Evolutionary conservation across 2,329 filamentous ascomycete species (phyloP).

Genomic region (Tolypocladium sp.): DNA sequence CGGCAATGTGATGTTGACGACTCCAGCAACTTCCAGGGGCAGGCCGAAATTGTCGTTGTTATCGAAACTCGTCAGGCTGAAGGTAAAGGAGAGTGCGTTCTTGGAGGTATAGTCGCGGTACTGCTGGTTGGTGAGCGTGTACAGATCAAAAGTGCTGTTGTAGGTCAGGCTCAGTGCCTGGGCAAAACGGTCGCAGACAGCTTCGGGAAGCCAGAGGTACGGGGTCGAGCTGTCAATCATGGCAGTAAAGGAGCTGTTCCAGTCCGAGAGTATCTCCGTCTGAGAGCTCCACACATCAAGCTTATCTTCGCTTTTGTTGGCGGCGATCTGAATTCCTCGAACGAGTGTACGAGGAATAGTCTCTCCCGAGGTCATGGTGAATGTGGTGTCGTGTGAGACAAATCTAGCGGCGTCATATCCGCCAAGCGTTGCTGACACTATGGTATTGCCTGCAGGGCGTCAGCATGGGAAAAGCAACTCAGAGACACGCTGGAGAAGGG

Average conservation of each 20-base stretch:
- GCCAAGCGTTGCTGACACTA: slow-evolving; percentile 56
- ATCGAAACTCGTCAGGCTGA: slow-evolving; percentile 46
- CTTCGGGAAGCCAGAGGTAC: slow-evolving; percentile 52
- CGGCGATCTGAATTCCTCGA: slow-evolving; percentile 41
- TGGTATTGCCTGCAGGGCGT: slow-evolving; percentile 22
- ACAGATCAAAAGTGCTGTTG: slow-evolving; percentile 54
- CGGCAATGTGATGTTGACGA: slow-evolving; percentile 49
- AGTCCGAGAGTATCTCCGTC: slow-evolving; percentile 28
- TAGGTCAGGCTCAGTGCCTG: slow-evolving; percentile 54
- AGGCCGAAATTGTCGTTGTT: slow-evolving; percentile 42
- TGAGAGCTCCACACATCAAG: slow-evolving; percentile 29
- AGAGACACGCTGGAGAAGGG: neutral
- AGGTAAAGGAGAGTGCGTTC: slow-evolving; percentile 43
- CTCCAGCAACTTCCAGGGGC: slow-evolving; percentile 35
- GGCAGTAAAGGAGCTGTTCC: slow-evolving; percentile 38
- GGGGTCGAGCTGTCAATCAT: slow-evolving; percentile 56
- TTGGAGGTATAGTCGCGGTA: slow-evolving; percentile 34
- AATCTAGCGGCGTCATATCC: slow-evolving; percentile 60
- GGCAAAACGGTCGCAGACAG: slow-evolving; percentile 57
- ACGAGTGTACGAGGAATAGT: slow-evolving; percentile 51
- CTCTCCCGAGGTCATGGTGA: slow-evolving; percentile 44
- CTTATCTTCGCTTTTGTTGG: slow-evolving; percentile 16
- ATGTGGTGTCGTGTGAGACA: slow-evolving; percentile 48
- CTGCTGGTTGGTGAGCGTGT: slow-evolving; percentile 52
- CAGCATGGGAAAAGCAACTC: slow-evolving; percentile 1